These are phyloP conservation scores for Gossypium thurberi DNA, from an alignment of 345 rosid genomes.

Conservation along the genomic window DNA sequence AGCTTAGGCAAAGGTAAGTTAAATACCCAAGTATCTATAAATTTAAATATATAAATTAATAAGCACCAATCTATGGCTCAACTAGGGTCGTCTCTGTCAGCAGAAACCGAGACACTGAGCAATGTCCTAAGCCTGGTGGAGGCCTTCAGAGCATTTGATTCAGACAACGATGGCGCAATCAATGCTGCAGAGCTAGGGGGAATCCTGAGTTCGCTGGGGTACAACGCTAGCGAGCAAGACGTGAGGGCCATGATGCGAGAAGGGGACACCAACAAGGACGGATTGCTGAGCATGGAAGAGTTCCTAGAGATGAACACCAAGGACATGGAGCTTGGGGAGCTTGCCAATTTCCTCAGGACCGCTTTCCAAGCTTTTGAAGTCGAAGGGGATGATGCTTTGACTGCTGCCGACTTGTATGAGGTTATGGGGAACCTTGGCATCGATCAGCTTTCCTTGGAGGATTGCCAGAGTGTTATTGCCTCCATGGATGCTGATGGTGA, in stretches of 20 bases:
- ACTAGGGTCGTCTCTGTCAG: constrained; percentile 21
- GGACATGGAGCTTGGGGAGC: constrained; percentile 35
- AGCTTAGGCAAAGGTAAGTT: constrained; percentile 7
- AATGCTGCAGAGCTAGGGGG: constrained; percentile 54
- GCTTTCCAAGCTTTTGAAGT: constrained; percentile 27
- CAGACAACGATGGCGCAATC: constrained; percentile 48
- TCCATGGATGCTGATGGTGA: constrained; percentile 51
- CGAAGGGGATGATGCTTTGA: constrained; percentile 26
- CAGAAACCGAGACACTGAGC: constrained; percentile 41
- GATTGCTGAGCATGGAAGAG: constrained; percentile 47
- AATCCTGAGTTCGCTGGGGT: constrained; percentile 46
- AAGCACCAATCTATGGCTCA: constrained; percentile 33
- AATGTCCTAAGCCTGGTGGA: constrained; percentile 40
- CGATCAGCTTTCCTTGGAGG: constrained; percentile 21
- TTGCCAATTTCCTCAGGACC: constrained; percentile 24
- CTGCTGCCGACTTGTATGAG: constrained; percentile 35
- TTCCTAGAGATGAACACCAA: constrained; percentile 59
- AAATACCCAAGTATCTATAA: background rate
- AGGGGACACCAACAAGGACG: constrained; percentile 46
- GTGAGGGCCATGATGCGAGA: constrained; percentile 45
- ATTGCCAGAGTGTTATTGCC: constrained; percentile 32
- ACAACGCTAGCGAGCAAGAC: constrained; percentile 37
- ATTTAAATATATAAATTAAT: too few relatives aligned
- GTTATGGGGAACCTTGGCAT: constrained; percentile 20
- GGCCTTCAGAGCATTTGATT: constrained; percentile 58